These are phyloP conservation scores for Leucosporidium creatinivorum DNA, from an alignment of 768 basidiomycete species.

Conservation along the genomic window DNA sequence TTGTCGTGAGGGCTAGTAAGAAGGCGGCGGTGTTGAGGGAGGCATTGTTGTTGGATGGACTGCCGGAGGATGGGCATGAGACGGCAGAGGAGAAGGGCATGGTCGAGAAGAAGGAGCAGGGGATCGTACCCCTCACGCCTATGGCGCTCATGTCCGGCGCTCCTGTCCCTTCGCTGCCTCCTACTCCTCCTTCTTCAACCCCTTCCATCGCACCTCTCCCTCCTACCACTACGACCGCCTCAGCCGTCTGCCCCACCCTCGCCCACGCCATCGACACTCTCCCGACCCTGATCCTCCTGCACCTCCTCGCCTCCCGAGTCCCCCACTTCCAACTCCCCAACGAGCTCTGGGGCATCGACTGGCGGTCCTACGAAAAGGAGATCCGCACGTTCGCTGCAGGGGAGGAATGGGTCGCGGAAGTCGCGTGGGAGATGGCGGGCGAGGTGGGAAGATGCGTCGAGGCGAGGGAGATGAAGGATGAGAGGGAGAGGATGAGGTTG, in stretches of 20 bases:
- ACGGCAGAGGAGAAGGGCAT: neutral
- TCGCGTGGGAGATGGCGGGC: conserved; percentile 34
- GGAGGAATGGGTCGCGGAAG: conserved; percentile 35
- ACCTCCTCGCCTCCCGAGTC: conserved; percentile 34
- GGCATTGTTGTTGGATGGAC: conserved; percentile 11
- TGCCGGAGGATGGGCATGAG: neutral
- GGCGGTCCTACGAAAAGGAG: conserved; percentile 33
- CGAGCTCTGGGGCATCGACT: conserved; percentile 32
- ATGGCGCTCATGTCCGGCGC: conserved; percentile 18
- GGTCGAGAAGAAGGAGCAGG: neutral
- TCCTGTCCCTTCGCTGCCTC: neutral
- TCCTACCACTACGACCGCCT: conserved; percentile 4
- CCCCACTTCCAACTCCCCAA: conserved; percentile 34
- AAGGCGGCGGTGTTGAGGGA: neutral
- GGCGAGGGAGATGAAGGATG: neutral
- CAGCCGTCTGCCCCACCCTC: conserved; percentile 31
- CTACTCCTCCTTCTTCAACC: neutral
- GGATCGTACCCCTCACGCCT: conserved; percentile 13
- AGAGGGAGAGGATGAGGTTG: neutral
- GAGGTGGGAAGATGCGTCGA: conserved; percentile 16
- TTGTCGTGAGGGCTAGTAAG: conserved; percentile 29
- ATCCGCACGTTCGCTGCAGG: conserved; percentile 35
- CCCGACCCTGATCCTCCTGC: conserved; percentile 35
- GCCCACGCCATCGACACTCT: conserved; percentile 28
- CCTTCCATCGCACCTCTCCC: neutral